Evolutionary conservation across 257 asterid genomes (phyloP), one percentile per base, ranked within the genome.

Genomic region (Euphrasia confusa): DNA sequence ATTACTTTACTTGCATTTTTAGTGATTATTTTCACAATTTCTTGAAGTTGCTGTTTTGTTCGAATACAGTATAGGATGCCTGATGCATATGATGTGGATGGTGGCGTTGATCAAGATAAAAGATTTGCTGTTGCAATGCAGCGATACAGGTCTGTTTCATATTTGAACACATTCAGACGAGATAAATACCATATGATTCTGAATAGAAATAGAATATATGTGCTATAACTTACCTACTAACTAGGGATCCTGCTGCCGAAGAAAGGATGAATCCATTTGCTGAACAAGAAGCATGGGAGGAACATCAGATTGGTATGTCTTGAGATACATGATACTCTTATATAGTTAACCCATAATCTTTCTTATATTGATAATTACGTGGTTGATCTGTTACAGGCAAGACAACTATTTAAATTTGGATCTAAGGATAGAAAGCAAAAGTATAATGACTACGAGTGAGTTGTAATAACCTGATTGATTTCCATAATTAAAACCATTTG

Each of bases 251-350:
- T 63, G 67, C 72, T 66, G 95, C 93, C 32, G 87, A 73, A 48
- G 96, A 89, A 70, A 92, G 89, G 81, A 92, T 92, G 97, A 86
- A 92, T 73, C 97, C 97, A 4, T 92, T 92, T 79, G 97, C 96
- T 12, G 99, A 92, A 77, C 97, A 92, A 79, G 97, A 92, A 81
- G 99, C 97, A 14, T 92, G 99, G 99, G 99, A 92, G 79, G 97
- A 92, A 4, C 95, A 92, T 76, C 99, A 92, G 83, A 89, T 89
- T 53, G 96, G 95, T 84, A 78, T 63, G 15, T 61, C 52, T 54
- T 58, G 61, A 47, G 49, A 52, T 59, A 30, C 73, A 24, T 48
- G 35, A 15, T 64, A n/a, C 61, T 58, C 65, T 54, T 66, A 6
- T 32, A 10, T 60, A 2, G 15, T 65, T 40, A 68, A 45, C 28